Evolutionary conservation across 2,329 filamentous ascomycete genomes (phyloP).

Genomic region (Colletotrichum sp.): DNA sequence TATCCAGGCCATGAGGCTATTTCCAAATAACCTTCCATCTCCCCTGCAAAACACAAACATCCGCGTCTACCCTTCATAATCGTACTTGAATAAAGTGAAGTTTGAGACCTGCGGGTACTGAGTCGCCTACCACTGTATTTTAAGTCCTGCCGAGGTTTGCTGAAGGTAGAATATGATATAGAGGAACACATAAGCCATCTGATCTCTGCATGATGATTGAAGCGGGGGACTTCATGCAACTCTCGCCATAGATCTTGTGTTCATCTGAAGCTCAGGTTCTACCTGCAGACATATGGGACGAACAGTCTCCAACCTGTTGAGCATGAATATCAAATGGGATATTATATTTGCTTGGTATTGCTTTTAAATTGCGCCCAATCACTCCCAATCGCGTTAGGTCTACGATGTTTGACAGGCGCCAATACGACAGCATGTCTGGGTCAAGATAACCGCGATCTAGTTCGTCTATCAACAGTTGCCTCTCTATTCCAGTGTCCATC

Average conservation of each 20-base stretch:
- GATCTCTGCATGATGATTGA: background rate
- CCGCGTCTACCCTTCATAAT: background rate
- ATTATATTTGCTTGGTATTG: background rate
- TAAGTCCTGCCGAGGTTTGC: background rate
- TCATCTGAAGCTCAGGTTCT: background rate
- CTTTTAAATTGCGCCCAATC: background rate
- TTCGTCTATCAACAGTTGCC: background rate
- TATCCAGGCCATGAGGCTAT: no score
- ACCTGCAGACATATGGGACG: background rate
- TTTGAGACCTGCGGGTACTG: background rate
- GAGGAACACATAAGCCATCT: background rate
- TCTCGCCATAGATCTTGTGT: background rate
- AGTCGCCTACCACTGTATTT: no score
- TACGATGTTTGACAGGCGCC: background rate
- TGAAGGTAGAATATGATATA: background rate
- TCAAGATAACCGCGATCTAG: background rate
- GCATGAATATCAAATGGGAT: background rate
- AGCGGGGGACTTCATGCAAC: background rate
- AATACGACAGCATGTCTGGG: background rate
- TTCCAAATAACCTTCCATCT: no score
- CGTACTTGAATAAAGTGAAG: background rate
- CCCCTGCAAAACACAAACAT: background rate
- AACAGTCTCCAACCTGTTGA: background rate
- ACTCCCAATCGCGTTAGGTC: background rate
- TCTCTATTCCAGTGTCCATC: background rate